Percentiles rank a stretch among this genome's conserved stretches.
Conservation (phyloP, 2,329 filamentous ascomycete species). For the Talaromyces islandicus region DNA sequence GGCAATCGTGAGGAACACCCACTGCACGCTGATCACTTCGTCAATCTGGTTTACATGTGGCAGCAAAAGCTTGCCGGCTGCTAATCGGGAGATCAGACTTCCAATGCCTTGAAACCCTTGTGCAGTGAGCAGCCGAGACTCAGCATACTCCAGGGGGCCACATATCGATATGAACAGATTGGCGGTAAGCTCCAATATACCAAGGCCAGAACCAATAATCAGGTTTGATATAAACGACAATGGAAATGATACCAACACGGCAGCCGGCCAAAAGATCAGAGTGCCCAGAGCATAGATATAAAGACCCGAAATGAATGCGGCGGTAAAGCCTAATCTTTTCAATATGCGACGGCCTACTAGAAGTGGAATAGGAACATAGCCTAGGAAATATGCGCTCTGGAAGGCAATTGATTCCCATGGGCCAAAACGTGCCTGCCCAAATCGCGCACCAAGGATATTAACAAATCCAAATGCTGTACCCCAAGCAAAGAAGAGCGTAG, state of each 20-base stretch:
- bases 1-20: slow-evolving; percentile 58
- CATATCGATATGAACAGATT: slow-evolving; percentile 1
- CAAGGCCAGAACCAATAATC: slow-evolving; percentile 6
- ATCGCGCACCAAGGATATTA: background rate
- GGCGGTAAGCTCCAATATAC: slow-evolving; percentile 1
- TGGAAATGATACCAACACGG: background rate
- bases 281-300: slow-evolving; percentile 2
- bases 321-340: slow-evolving; percentile 1
- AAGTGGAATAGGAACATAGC: slow-evolving; percentile 1
- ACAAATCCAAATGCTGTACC: slow-evolving; percentile 1
- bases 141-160: slow-evolving; percentile 4
- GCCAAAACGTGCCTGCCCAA: background rate
- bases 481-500: slow-evolving; percentile 1
- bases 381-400: background rate
- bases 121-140: slow-evolving; percentile 47
- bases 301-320: slow-evolving; percentile 3
- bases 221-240: background rate
- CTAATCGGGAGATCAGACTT: slow-evolving; percentile 52
- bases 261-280: slow-evolving; percentile 3
- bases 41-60: slow-evolving; percentile 40
- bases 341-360: background rate
- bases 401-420: background rate
- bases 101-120: slow-evolving; percentile 58
- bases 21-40: slow-evolving; percentile 55
- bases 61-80: slow-evolving; percentile 55